A percentile compares a stretch with the other conserved stretches of the same genome.
Evolutionary conservation across 108 stramenopile species (phyloP).

Genomic region (Fistulifera solaris): DNA sequence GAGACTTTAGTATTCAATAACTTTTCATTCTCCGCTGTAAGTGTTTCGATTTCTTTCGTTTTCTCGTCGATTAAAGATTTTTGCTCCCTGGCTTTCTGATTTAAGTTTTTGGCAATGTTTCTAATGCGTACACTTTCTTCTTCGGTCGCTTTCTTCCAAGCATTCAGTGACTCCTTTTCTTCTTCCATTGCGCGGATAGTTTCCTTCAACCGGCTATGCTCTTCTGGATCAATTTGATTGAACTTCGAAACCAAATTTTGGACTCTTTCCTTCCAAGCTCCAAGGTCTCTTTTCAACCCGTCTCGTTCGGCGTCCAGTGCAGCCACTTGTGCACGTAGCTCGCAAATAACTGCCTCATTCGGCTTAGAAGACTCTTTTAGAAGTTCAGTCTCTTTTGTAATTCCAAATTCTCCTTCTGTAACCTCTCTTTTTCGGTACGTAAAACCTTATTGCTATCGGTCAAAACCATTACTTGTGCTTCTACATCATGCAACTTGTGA

Average conservation of each 20-base stretch:
- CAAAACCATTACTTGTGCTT: conserved; percentile 59
- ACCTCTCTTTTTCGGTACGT: conserved; percentile 48
- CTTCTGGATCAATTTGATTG: conserved; percentile 85
- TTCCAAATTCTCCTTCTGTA: conserved; percentile 24
- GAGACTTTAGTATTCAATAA: conserved; percentile 14
- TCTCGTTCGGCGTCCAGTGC: conserved; percentile 65
- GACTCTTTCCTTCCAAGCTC: conserved; percentile 79
- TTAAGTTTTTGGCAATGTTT: conserved; percentile 43
- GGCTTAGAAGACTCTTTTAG: conserved; percentile 37
- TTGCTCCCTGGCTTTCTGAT: conserved; percentile 48
- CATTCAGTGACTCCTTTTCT: conserved; percentile 33
- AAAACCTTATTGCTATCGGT: conserved; percentile 73
- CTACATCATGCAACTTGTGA: conserved; percentile 39
- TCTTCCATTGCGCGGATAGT: conserved; percentile 41
- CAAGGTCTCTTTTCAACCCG: conserved; percentile 69
- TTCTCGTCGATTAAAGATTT: conserved; percentile 29
- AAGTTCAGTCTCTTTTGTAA: conserved; percentile 28
- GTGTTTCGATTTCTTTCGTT: conserved; percentile 24
- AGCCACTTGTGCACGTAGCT: conserved; percentile 53
- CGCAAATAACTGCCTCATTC: conserved; percentile 24
- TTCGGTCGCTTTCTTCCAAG: conserved; percentile 46
- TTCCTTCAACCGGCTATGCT: conserved; percentile 60
- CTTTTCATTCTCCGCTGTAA: conserved; percentile 27
- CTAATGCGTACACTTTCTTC: conserved; percentile 50
- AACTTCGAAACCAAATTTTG: conserved; percentile 74